Evolutionary conservation across 192 early-diverging fungal genomes (phyloP).

Genomic region (Coemansia biformis): DNA sequence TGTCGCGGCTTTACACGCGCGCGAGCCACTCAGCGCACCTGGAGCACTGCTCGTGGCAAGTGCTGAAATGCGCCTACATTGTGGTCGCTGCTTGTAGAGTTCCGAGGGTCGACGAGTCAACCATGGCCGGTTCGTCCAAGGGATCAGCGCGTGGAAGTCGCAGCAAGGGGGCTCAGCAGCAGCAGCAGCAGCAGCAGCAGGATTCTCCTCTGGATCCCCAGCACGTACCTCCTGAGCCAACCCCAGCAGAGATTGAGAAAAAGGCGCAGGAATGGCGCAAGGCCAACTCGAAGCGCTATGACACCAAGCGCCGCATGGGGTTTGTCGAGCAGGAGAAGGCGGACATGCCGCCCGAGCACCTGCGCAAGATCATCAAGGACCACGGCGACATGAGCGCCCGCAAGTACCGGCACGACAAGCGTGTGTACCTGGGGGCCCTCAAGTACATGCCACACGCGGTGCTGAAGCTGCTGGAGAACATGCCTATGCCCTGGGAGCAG

Average conservation of each 20-base stretch:
- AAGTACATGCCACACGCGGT: conserved; percentile 99
- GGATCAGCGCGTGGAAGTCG: too few species aligned
- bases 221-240: conserved; percentile 26
- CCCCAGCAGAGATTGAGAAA: conserved; percentile 24
- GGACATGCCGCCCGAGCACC: conserved; percentile 95
- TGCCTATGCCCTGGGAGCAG: conserved; percentile 99
- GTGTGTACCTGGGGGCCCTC: conserved; percentile 95
- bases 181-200: conserved; percentile 6
- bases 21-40: too few species aligned
- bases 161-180: neutral
- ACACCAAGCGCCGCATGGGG: conserved; percentile 91
- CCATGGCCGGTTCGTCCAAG: too few species aligned
- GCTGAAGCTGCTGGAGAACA: conserved; percentile 95
- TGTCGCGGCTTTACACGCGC: too few species aligned
- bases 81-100: too few species aligned
- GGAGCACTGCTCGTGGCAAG: too few species aligned
- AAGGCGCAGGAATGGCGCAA: conserved; percentile 91
- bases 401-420: conserved; percentile 96
- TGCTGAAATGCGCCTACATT: too few species aligned
- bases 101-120: too few species aligned
- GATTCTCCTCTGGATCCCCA: conserved; percentile 24
- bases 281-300: conserved; percentile 84
- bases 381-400: conserved; percentile 99
- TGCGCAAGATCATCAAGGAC: conserved; percentile 98
- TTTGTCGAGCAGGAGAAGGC: conserved; percentile 91